phyloP scores from a whole-genome alignment of 345 rosid genomes.

The Populus deltoides region DNA sequence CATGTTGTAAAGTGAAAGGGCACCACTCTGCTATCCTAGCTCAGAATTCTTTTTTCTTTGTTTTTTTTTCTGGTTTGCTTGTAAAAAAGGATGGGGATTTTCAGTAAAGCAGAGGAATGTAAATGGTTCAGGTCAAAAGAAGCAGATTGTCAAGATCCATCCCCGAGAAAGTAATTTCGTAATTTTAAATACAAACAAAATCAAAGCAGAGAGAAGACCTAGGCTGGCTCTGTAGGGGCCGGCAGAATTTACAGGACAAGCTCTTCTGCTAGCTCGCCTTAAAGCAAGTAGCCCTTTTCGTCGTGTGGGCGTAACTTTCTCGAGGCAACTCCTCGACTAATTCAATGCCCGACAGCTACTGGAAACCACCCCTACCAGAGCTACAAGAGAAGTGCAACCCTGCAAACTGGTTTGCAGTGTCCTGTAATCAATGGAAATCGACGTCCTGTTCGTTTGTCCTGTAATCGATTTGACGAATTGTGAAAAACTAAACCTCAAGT shows the following conservation, averaged over 20 bases:
- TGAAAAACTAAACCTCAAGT: not conserved
- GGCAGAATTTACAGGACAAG: too few species aligned
- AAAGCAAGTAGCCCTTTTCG: too few species aligned
- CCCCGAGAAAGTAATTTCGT: too few species aligned
- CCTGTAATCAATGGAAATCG: too few species aligned
- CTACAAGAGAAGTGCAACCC: not conserved
- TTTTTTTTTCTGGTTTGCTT: too few species aligned
- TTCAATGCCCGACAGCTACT: not conserved
- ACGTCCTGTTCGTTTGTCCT: too few species aligned
- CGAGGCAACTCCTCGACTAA: not conserved
- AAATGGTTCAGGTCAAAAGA: not conserved
- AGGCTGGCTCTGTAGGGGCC: too few species aligned
- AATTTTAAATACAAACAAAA: not conserved
- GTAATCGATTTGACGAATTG: not conserved
- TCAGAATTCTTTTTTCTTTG: too few species aligned
- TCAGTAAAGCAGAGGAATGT: not conserved
- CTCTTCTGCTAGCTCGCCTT: too few species aligned
- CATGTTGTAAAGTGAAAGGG: too few species aligned
- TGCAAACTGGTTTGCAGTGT: not conserved
- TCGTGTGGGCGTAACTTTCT: not conserved
- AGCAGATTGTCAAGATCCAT: too few species aligned
- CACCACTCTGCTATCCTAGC: too few species aligned
- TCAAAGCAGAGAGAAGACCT: not conserved
- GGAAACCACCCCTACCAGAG: not conserved
- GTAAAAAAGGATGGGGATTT: not conserved